Base-by-base conservation (phyloP, 176 grass and related monocot species). In the Bothriochloa decipiens region DNA sequence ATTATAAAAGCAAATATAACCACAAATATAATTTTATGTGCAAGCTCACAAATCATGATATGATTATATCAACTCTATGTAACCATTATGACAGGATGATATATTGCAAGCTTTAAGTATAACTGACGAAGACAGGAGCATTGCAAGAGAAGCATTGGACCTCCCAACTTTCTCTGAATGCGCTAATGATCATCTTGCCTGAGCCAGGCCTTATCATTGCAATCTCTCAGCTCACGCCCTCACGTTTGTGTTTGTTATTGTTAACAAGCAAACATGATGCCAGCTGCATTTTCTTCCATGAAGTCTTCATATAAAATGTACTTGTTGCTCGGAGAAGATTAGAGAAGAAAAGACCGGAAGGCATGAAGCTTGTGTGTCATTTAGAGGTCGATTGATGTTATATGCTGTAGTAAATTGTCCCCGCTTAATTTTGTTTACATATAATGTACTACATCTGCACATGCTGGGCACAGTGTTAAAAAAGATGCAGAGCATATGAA, bases 41-140 rank as follows among this genome's bases (percentile, higher is more conserved):
- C 28, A 87, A 82, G 5, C 52, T 62, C n/a, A 62, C 58, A 65
- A 7, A 28, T 72, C 14, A 62, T 16, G 52, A 14, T 79, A 82
- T 65, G 42, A 63, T 75, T 70, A 73, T 4, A 78, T 20, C 57
- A 15, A 12, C 74, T 71, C 25, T 50, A 75, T 73, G 26, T 10
- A 65, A 71, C 3, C n/a, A 15, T 71, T 81, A 1, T 78, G 86
- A 62, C 87, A 95, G 95, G 86, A 84, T 70, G 89, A 90, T 50
- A 86, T 81, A 72, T 87, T 49, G 8, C 71, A 94, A 78, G 92
- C 85, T 29, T 69, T 95, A 61, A 81, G 60, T 52, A 72, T 95
- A 73, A 86, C 77, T 37, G 74, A 88, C 3, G 86, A 93, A 91
- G 95, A 98, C 64, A 78, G 91, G 45, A 76, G 77, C 66, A 85